Evolutionary conservation across 2,329 filamentous ascomycete species (phyloP), one percentile per base, ranked within the genome.

Genomic region (Dactylellina cionopaga): DNA sequence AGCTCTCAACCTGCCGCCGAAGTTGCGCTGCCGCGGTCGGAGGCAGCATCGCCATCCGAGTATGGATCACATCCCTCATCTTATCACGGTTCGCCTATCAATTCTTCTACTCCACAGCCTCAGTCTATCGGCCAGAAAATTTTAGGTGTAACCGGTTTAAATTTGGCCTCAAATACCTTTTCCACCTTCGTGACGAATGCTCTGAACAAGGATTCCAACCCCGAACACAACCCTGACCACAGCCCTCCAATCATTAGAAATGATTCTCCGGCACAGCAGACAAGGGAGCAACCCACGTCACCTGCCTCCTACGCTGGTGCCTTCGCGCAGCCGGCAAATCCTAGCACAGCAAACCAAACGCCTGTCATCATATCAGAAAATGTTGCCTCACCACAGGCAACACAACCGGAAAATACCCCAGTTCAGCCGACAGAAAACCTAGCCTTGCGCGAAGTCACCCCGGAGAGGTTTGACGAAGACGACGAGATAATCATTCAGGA

Each of bases 401-500:
- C 37, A 35, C 66, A 51, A 35, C 39, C 39, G 22, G 56, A 41
- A 27, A 49, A 46, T 31, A 19, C 31, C 24, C 22, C 33, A n/a
- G 25, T 37, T 22, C 49, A 47, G 13, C 49, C 41, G 27, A 19
- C 33, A 7, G 51, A 58, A 29, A 51, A 39, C 24, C 37, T 4
- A 15, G 24, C 24, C 52, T 71, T 51, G 37, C 66, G 66, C 44
- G 66, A 64, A 31, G 25, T 13, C 2, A 71, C 66, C 17, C 66
- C 66, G 25, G 58, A 55, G n/a, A 52, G 47, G 39, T 71, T 71
- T 37, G 66, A 71, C 17, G 66, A 71, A 22, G 65, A 70, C 19
- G 56, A 71, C 35, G 58, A 64, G 46, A 58, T 54, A 43, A 64
- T 41, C 2, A 71, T 71, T n/a, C 58, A 71, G 15, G 56, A 71